Evolutionary conservation across 208 protist genomes (phyloP).

Genomic region (Trichomonas vaginalis): DNA sequence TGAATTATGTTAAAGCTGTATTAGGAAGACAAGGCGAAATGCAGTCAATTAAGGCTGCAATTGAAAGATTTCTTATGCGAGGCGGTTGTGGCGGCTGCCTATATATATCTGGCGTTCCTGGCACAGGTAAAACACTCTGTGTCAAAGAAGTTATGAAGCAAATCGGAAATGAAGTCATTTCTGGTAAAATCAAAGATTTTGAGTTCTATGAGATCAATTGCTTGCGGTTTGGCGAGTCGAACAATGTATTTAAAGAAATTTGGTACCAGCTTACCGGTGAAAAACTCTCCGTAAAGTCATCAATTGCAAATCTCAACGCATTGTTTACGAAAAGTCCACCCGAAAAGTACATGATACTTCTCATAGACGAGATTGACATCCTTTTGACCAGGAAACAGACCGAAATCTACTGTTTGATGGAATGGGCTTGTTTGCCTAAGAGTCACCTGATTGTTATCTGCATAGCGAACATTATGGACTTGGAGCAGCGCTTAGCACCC

Average conservation of each 20-base stretch:
- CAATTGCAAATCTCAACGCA: neutral
- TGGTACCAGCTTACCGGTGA: neutral
- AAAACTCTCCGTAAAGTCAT: neutral
- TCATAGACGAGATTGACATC: neutral
- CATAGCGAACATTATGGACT: neutral
- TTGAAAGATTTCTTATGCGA: neutral
- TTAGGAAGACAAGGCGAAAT: neutral
- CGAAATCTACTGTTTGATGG: neutral
- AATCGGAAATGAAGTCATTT: neutral
- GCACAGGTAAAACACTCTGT: neutral
- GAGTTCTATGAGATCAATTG: slow-evolving; percentile 13
- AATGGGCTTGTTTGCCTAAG: neutral
- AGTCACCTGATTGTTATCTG: neutral
- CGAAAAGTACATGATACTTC: neutral
- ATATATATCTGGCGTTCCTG: slow-evolving; percentile 1
- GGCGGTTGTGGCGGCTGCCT: neutral
- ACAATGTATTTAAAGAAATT: neutral
- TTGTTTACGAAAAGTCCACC: neutral
- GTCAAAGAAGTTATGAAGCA: neutral
- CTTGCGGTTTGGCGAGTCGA: neutral
- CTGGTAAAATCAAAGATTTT: neutral
- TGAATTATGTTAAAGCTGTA: neutral
- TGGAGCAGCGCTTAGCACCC: neutral
- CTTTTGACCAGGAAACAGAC: neutral
- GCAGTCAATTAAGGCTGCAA: neutral